Conservation (phyloP, 2,329 filamentous ascomycete species). For the Magnaporthales sp. region DNA sequence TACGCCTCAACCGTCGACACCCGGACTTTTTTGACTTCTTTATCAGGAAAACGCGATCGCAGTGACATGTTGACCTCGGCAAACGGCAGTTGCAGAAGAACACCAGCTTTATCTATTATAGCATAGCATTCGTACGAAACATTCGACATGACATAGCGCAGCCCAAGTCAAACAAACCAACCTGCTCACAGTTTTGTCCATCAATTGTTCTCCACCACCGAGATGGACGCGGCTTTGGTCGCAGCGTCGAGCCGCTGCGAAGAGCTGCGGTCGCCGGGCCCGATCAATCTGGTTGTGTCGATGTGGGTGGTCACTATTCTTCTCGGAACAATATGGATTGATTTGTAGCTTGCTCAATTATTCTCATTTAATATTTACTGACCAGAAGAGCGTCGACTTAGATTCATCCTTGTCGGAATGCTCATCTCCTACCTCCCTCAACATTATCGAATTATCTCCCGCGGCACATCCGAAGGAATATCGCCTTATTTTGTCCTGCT, state of each 20-base stretch:
- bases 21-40: background rate
- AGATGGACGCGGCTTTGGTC: slow-evolving; percentile 22
- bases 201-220: background rate
- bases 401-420: slow-evolving; percentile 76
- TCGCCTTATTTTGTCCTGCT: slow-evolving; percentile 92
- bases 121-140: background rate
- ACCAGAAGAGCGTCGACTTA: slow-evolving; percentile 16
- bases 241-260: slow-evolving; percentile 34
- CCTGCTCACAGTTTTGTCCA: background rate
- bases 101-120: background rate
- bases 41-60: background rate
- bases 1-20: background rate
- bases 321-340: background rate
- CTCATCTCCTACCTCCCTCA: slow-evolving; percentile 91
- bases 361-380: background rate
- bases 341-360: background rate
- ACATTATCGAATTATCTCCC: slow-evolving; percentile 80
- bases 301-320: slow-evolving; percentile 31
- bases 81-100: background rate
- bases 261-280: slow-evolving; percentile 41
- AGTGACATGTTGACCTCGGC: background rate
- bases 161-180: background rate
- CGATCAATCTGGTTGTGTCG: slow-evolving; percentile 46
- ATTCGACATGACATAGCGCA: background rate
- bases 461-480: slow-evolving; percentile 84